These are phyloP conservation scores for Botrytis aclada DNA, from an alignment of 2,329 filamentous ascomycete genomes.

Conservation along the genomic window DNA sequence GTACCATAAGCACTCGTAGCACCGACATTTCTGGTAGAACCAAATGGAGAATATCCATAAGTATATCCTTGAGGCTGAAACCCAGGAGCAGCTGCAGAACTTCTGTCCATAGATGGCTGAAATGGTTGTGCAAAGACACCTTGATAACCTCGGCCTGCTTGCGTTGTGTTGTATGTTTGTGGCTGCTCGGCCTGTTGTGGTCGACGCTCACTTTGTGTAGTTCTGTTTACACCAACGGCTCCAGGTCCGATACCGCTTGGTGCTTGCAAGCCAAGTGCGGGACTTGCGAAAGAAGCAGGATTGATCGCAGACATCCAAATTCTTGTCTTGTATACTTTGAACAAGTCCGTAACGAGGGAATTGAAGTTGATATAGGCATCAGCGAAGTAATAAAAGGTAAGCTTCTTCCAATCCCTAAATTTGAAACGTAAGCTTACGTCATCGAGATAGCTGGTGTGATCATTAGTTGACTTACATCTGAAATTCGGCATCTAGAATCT, in stretches of 20 bases:
- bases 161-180: constrained; percentile 28
- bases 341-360: constrained; percentile 90
- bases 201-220: constrained; percentile 41
- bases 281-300: constrained; percentile 87
- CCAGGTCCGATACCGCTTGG: constrained; percentile 65
- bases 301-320: constrained; percentile 99
- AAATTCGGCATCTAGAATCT: constrained; percentile 97
- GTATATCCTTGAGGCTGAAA: constrained; percentile 44
- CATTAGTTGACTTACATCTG: constrained; percentile 72
- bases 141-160: constrained; percentile 35
- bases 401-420: constrained; percentile 91
- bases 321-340: constrained; percentile 98
- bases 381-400: constrained; percentile 98
- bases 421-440: constrained; percentile 6
- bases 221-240: constrained; percentile 54
- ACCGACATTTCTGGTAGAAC: constrained; percentile 40
- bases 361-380: constrained; percentile 99
- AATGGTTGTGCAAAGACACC: constrained; percentile 45
- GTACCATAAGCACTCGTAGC: constrained; percentile 40
- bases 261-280: constrained; percentile 67
- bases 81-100: constrained; percentile 40
- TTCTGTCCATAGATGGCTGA: constrained; percentile 43
- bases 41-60: constrained; percentile 46
- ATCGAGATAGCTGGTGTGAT: neutral
- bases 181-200: constrained; percentile 41